phyloP scores from a whole-genome alignment of 352 stramenopile genomes.

The Halophytophthora polymorphica region DNA sequence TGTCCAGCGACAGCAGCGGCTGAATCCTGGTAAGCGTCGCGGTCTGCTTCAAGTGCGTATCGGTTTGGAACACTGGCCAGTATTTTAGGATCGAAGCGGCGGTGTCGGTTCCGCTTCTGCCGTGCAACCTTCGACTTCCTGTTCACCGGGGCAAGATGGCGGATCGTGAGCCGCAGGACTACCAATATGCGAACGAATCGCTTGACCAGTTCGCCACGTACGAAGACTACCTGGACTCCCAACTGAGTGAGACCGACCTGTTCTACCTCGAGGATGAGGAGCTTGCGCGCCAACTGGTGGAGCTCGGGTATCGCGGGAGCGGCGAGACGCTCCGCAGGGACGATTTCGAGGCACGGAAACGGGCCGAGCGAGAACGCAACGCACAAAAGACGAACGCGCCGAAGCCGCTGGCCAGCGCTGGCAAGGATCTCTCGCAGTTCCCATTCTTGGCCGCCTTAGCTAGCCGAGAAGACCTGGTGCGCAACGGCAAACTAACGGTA shows the following conservation, averaged over 20 bases:
- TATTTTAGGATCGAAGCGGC: too few relatives aligned
- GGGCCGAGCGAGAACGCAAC: constrained; percentile 82
- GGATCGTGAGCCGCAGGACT: constrained; percentile 57
- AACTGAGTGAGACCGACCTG: constrained; percentile 90
- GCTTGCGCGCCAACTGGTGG: constrained; percentile 90
- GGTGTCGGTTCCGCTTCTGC: too few relatives aligned
- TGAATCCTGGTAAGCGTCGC: neutral
- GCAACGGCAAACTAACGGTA: constrained; percentile 92
- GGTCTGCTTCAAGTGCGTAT: too few relatives aligned
- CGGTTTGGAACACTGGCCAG: too few relatives aligned
- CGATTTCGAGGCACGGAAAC: constrained; percentile 92
- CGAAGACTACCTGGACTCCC: constrained; percentile 93
- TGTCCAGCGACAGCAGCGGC: neutral
- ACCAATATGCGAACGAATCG: constrained; percentile 74
- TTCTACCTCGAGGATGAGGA: constrained; percentile 95
- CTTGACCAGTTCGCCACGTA: constrained; percentile 91
- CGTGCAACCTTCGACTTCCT: too few relatives aligned
- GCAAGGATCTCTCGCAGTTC: constrained; percentile 84
- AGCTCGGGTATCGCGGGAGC: constrained; percentile 92
- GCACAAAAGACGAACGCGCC: constrained; percentile 88
- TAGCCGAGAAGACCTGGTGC: constrained; percentile 91
- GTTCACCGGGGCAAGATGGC: constrained; percentile 23
- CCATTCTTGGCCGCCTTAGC: constrained; percentile 87
- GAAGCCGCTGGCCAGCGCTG: constrained; percentile 84
- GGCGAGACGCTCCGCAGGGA: constrained; percentile 90